Base-by-base conservation (phyloP, 192 early-diverging fungal genomes). In the Geosiphon pyriformis region DNA sequence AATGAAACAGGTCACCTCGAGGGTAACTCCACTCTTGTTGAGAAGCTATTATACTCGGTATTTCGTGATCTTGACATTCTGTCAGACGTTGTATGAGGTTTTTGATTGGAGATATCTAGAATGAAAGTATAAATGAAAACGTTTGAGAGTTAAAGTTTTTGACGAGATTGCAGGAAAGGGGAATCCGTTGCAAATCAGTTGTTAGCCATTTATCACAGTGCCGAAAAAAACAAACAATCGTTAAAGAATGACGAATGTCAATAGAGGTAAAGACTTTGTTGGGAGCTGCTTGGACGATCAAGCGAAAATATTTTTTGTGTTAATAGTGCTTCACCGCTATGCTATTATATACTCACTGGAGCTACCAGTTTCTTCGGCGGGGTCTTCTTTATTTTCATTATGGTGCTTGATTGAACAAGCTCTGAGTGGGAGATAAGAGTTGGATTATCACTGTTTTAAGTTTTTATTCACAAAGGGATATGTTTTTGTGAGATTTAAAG, bases 1-100 rank as follows among this genome's bases (percentile, higher is more conserved):
- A 99, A 59, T 96, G 94, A 79, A 89, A 94, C 59, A 99, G 77
- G 67, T 99, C 96, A 49, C 92, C 92, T 57, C 94, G 88, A 37
- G 87, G 88, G 74, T 84, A 92, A 46, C 77, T 75, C 93, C 93
- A 94, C 55, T 86, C 83, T 23, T 69, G 61, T 51, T 79, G 68
- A 20, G 76, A 70, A 56, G 77, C 69, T 20, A 87, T 74, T 51
- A 80, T 70, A 1, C 49, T 70, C 25, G 82, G 72, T 72, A 93
- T 83, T 34, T 83, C 80, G 47, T 72, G 79, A 50, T 84, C 83
- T 27, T 70, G 69, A 65, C 76, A 75, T 29, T 79, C 78, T 31
- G 72, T 73, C 6, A 88, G 74, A 6, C 68, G 71, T 56, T 80
- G 74, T 66, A 83, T 81, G 58, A 85, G 62, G 46, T 62, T 75